These are phyloP conservation scores for Volutella citrinella DNA, from an alignment of 2,329 filamentous ascomycete species.

Conservation along the genomic window DNA sequence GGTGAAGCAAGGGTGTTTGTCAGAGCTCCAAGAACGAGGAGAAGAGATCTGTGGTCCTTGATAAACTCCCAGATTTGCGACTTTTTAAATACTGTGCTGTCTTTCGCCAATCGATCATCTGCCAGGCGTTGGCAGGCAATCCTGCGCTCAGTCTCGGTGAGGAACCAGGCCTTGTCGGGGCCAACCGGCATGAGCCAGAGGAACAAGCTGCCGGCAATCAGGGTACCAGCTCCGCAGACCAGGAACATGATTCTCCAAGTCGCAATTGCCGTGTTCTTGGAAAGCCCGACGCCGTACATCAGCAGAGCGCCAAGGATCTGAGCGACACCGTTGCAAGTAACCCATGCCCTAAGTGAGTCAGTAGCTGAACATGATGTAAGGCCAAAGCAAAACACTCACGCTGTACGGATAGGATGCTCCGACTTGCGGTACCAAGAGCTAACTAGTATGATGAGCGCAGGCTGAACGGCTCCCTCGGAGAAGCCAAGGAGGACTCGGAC, in stretches of 20 bases:
- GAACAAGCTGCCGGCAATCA: not conserved
- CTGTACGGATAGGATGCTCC: slow-evolving; percentile 10
- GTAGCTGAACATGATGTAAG: too few relatives aligned
- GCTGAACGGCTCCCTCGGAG: slow-evolving; percentile 11
- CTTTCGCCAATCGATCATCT: not conserved
- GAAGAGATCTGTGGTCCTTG: not conserved
- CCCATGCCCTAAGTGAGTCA: too few relatives aligned
- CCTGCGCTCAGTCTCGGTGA: not conserved
- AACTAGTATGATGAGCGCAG: slow-evolving; percentile 11
- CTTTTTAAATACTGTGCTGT: not conserved
- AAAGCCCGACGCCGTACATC: slow-evolving; percentile 1
- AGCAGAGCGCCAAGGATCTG: slow-evolving; percentile 4
- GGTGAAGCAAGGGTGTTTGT: slow-evolving; percentile 1
- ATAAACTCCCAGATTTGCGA: slow-evolving; percentile 3
- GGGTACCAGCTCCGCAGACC: not conserved
- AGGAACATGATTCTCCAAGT: slow-evolving; percentile 4
- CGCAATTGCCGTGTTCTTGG: not conserved
- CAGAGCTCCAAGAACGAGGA: slow-evolving; percentile 1
- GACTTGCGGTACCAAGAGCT: slow-evolving; percentile 12
- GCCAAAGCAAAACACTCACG: too few relatives aligned
- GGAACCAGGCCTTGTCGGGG: slow-evolving; percentile 2
- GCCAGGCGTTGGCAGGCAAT: not conserved
- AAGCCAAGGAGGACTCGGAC: slow-evolving; percentile 43
- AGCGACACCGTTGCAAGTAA: slow-evolving; percentile 4
- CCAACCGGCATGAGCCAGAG: slow-evolving; percentile 1